Evolutionary conservation across 257 asterid species (phyloP).

Genomic region (Primulina tabacum): DNA sequence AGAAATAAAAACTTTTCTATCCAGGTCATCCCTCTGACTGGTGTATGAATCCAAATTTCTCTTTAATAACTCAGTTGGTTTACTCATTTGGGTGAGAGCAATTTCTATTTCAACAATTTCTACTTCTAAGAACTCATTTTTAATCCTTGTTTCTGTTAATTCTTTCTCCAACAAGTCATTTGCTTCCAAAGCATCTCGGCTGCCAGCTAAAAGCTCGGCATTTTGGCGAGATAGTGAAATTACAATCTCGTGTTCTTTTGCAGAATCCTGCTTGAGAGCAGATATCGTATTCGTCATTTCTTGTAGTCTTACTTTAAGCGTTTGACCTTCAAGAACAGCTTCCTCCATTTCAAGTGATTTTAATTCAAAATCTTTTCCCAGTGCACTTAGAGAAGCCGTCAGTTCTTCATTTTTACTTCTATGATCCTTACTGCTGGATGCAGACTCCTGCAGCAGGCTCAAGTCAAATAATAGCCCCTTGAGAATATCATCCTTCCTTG

Average conservation of each 20-base stretch:
- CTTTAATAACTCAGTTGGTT: slow-evolving; percentile 51
- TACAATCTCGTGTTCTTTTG: slow-evolving; percentile 41
- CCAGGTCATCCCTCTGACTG: slow-evolving; percentile 54
- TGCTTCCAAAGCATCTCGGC: slow-evolving; percentile 46
- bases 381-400: slow-evolving; percentile 42
- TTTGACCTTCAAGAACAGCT: slow-evolving; percentile 48
- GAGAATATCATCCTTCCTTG: slow-evolving; percentile 80
- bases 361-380: slow-evolving; percentile 48
- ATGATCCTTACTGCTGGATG: slow-evolving; percentile 70
- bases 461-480: slow-evolving; percentile 80
- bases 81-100: slow-evolving; percentile 56
- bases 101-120: slow-evolving; percentile 61
- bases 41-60: slow-evolving; percentile 48
- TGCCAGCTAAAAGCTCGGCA: slow-evolving; percentile 46
- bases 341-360: slow-evolving; percentile 55
- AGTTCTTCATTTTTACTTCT: slow-evolving; percentile 61
- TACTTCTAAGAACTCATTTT: slow-evolving; percentile 51
- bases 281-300: slow-evolving; percentile 51
- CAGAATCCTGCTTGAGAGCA: slow-evolving; percentile 51
- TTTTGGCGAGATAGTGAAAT: slow-evolving; percentile 46
- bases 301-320: slow-evolving; percentile 55
- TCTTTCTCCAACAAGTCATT: slow-evolving; percentile 55
- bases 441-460: slow-evolving; percentile 86
- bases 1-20: slow-evolving; percentile 31
- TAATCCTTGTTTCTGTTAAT: slow-evolving; percentile 42